phyloP scores from a whole-genome alignment of 306 rosid species.

The Cucurbita argyrosperma region DNA sequence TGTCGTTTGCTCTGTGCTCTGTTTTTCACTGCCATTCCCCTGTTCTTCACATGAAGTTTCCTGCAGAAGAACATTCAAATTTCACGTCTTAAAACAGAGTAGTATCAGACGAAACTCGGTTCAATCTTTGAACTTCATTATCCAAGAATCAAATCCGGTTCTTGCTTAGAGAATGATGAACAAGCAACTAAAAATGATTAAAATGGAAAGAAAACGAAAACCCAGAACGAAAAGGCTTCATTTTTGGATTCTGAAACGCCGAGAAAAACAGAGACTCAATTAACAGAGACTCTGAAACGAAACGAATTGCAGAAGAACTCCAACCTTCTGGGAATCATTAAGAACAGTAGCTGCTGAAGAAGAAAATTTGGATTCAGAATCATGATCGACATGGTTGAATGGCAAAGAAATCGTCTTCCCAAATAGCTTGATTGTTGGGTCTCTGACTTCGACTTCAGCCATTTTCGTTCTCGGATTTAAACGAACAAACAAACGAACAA shows the following conservation, averaged over 20 bases:
- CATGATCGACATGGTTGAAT: background rate
- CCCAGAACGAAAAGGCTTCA: background rate
- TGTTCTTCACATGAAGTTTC: conserved; percentile 27
- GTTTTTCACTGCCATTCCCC: conserved; percentile 24
- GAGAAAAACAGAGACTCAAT: background rate
- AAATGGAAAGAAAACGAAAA: background rate
- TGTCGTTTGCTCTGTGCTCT: conserved; percentile 25
- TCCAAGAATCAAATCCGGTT: background rate
- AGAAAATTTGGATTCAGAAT: background rate
- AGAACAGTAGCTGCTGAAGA: conserved; percentile 20
- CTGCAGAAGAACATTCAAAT: conserved; percentile 7
- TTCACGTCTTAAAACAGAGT: background rate
- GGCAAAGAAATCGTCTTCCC: conserved; percentile 64
- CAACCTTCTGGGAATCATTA: conserved; percentile 31
- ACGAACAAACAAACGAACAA: background rate
- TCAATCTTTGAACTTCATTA: background rate
- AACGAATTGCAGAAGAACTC: background rate
- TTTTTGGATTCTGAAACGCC: background rate
- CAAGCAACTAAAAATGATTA: background rate
- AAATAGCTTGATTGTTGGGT: conserved; percentile 53
- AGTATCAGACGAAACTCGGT: background rate
- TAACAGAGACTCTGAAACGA: background rate
- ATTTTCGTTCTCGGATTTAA: conserved; percentile 18
- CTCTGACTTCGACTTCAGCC: conserved; percentile 34
- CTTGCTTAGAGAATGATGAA: background rate